Percentiles rank a stretch among this genome's conserved stretches.
These are phyloP conservation scores for Rhizopus arrhizus DNA, from an alignment of 371 early-diverging fungal genomes.

Conservation along the genomic window DNA sequence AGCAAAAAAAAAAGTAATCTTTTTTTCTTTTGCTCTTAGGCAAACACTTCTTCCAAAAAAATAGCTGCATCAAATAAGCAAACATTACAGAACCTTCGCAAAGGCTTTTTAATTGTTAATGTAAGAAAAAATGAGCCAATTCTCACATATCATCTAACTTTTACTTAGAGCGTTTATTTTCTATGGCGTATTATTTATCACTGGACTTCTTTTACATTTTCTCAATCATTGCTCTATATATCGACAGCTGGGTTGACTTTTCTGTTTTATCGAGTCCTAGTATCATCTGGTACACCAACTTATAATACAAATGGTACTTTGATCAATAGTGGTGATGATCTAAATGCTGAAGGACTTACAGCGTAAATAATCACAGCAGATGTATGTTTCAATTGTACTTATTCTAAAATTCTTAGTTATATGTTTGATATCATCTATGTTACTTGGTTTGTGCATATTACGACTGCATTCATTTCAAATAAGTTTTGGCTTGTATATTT, in stretches of 20 bases:
- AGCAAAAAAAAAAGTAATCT: background rate
- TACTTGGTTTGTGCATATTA: conserved; percentile 79
- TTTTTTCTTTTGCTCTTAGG: conserved; percentile 42
- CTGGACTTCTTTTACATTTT: conserved; percentile 55
- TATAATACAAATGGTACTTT: conserved; percentile 62
- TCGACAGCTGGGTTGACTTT: conserved; percentile 54
- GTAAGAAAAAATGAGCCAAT: conserved; percentile 35
- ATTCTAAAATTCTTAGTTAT: conserved; percentile 47
- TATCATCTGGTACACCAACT: conserved; percentile 56
- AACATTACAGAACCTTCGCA: conserved; percentile 61
- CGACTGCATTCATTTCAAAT: conserved; percentile 64
- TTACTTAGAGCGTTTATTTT: conserved; percentile 54
- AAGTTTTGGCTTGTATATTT: conserved; percentile 76
- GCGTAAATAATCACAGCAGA: conserved; percentile 53
- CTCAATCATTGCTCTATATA: conserved; percentile 49
- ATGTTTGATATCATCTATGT: conserved; percentile 86
- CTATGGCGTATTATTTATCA: conserved; percentile 60
- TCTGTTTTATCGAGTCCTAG: conserved; percentile 55
- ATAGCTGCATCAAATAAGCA: conserved; percentile 68
- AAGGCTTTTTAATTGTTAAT: conserved; percentile 67
- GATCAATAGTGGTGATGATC: conserved; percentile 71
- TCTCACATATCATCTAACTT: background rate
- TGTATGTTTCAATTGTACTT: background rate
- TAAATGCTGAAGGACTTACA: conserved; percentile 72
- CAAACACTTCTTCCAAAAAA: conserved; percentile 78